Evolutionary conservation across 352 stramenopile genomes (phyloP).

Genomic region (Phytophthora tubulina): DNA sequence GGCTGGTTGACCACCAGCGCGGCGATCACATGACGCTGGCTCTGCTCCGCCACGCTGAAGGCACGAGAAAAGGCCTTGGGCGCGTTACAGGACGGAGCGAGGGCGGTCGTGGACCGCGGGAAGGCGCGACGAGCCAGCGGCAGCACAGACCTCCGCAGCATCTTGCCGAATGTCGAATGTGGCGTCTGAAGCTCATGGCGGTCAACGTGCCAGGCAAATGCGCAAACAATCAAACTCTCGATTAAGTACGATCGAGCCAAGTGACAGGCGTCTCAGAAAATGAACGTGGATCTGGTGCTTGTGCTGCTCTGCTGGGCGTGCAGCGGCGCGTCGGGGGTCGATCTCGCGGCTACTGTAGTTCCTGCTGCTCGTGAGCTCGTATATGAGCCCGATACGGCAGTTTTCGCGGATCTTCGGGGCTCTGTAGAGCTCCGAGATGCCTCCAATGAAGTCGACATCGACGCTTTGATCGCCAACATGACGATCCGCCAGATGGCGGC

Average conservation of each 20-base stretch:
- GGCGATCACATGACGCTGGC: conserved; percentile 83
- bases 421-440: not conserved
- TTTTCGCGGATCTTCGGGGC: conserved; percentile 13
- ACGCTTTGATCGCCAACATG: conserved; percentile 46
- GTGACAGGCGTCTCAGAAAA: conserved; percentile 37
- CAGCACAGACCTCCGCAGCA: conserved; percentile 47
- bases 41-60: conserved; percentile 56
- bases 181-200: conserved; percentile 25
- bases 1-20: conserved; percentile 88
- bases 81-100: conserved; percentile 15
- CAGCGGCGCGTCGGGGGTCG: not conserved
- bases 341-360: not conserved
- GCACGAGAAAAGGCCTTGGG: conserved; percentile 40
- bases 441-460: conserved; percentile 21
- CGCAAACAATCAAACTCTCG: conserved; percentile 27
- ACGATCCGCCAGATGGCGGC: conserved; percentile 74
- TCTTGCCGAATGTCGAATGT: conserved; percentile 43
- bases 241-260: conserved; percentile 29
- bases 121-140: conserved; percentile 42
- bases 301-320: conserved; percentile 31
- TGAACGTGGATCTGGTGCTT: conserved; percentile 34
- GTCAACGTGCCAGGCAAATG: conserved; percentile 10
- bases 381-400: conserved; percentile 28
- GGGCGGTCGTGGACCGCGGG: conserved; percentile 20
- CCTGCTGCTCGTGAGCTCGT: conserved; percentile 29